Evolutionary conservation across 2,329 filamentous ascomycete species (phyloP).

Genomic region (Ophiostoma montium): DNA sequence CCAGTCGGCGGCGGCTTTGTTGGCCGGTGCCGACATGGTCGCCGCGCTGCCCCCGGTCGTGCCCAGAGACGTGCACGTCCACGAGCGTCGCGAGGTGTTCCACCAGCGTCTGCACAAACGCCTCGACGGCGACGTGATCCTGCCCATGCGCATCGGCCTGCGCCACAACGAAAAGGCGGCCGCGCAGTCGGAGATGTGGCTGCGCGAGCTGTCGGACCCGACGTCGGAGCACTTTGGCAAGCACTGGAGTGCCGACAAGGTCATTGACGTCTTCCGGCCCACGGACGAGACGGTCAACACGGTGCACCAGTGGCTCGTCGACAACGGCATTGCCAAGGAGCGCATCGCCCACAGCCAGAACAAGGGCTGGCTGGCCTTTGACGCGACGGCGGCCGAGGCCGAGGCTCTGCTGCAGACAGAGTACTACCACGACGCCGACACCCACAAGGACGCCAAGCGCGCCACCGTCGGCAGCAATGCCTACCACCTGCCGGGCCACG

Average conservation of each 20-base stretch:
- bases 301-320: constrained; percentile 21
- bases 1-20: neutral
- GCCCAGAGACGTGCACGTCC: neutral
- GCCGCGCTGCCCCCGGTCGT: neutral
- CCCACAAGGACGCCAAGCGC: constrained; percentile 9
- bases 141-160: constrained; percentile 16
- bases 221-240: constrained; percentile 22
- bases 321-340: constrained; percentile 17
- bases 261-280: constrained; percentile 25
- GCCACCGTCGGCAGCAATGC: constrained; percentile 13
- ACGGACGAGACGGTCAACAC: constrained; percentile 19
- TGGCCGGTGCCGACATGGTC: neutral
- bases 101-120: constrained; percentile 9
- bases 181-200: constrained; percentile 15
- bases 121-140: constrained; percentile 13
- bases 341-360: constrained; percentile 13
- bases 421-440: constrained; percentile 16
- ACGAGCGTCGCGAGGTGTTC: neutral
- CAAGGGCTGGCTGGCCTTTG: constrained; percentile 18
- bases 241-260: constrained; percentile 24
- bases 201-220: constrained; percentile 20
- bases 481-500: constrained; percentile 31
- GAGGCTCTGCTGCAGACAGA: constrained; percentile 16
- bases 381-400: constrained; percentile 16
- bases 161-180: constrained; percentile 18